Conservation (phyloP, 257 asterid species). For the Jacaranda mimosifolia region DNA sequence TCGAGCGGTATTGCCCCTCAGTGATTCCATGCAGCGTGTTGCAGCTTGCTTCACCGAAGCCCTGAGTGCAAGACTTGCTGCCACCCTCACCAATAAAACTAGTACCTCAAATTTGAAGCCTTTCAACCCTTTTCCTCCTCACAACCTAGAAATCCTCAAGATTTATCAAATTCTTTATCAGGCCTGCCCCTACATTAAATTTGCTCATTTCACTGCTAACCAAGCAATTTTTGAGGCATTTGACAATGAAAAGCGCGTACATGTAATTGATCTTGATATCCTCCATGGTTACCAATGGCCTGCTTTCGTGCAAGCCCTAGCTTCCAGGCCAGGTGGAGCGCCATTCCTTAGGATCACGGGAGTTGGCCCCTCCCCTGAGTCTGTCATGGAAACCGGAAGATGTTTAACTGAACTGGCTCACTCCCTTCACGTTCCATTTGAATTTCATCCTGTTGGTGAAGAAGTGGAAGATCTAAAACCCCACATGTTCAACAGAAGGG, state of each 20-base stretch:
- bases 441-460: constrained; percentile 80
- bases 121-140: constrained; percentile 75
- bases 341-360: constrained; percentile 85
- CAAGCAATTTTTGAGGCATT: constrained; percentile 91
- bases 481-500: constrained; percentile 80
- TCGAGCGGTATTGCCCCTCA: constrained; percentile 67
- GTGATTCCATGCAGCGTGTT: constrained; percentile 91
- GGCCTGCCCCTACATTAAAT: constrained; percentile 87
- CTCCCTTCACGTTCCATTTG: constrained; percentile 81
- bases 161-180: constrained; percentile 87
- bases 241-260: constrained; percentile 75
- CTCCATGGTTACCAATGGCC: constrained; percentile 97
- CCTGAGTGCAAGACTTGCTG: constrained; percentile 66
- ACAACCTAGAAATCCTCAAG: constrained; percentile 79
- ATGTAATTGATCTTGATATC: constrained; percentile 84
- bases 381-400: constrained; percentile 74
- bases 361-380: constrained; percentile 72
- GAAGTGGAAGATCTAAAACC: constrained; percentile 77
- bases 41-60: constrained; percentile 87
- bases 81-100: constrained; percentile 70
- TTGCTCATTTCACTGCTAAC: constrained; percentile 88
- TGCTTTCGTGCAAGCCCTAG: constrained; percentile 90
- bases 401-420: constrained; percentile 74
- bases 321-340: constrained; percentile 84
- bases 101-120: constrained; percentile 48